Percentiles rank a stretch among this genome's conserved stretches.
Conservation (phyloP, 202 grass and related monocot species). For the Miscanthus sacchariflorus region DNA sequence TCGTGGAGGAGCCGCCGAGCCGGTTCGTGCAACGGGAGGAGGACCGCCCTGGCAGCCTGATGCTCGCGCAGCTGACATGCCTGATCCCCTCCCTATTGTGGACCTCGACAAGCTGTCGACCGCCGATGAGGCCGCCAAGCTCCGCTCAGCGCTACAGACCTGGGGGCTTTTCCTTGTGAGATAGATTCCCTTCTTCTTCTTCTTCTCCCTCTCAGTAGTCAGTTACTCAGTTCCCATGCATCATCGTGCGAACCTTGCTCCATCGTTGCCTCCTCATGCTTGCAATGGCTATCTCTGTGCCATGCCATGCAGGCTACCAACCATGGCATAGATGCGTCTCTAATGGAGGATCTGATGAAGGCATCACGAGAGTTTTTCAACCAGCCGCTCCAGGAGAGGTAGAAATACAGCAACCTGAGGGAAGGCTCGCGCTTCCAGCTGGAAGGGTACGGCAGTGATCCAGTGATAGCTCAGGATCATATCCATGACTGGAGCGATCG, state of each 20-base stretch:
- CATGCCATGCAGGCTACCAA: conserved; percentile 34
- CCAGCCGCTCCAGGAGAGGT: conserved; percentile 47
- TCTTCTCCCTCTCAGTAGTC: not conserved
- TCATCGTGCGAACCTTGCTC: not conserved
- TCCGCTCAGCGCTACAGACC: conserved; percentile 34
- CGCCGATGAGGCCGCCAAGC: conserved; percentile 41
- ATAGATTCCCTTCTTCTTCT: not conserved
- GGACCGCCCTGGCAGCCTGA: not conserved
- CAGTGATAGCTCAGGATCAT: conserved; percentile 30
- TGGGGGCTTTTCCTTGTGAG: conserved; percentile 54
- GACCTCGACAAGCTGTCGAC: conserved; percentile 43
- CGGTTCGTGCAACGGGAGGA: not conserved
- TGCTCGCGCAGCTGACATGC: not conserved
- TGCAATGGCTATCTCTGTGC: no score
- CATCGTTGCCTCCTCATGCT: not conserved
- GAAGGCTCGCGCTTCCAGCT: conserved; percentile 41
- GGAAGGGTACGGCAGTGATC: conserved; percentile 58
- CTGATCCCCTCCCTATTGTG: conserved; percentile 41
- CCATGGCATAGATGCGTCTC: conserved; percentile 49
- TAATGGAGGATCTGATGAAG: conserved; percentile 46
- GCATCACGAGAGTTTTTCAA: conserved; percentile 47
- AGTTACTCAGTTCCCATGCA: no score
- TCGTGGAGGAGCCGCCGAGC: no score
- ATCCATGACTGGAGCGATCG: conserved; percentile 53
- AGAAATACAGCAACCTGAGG: conserved; percentile 43